Base-by-base conservation (phyloP, 1,284 basidiomycete genomes). In the Boletus semigastroideus region DNA sequence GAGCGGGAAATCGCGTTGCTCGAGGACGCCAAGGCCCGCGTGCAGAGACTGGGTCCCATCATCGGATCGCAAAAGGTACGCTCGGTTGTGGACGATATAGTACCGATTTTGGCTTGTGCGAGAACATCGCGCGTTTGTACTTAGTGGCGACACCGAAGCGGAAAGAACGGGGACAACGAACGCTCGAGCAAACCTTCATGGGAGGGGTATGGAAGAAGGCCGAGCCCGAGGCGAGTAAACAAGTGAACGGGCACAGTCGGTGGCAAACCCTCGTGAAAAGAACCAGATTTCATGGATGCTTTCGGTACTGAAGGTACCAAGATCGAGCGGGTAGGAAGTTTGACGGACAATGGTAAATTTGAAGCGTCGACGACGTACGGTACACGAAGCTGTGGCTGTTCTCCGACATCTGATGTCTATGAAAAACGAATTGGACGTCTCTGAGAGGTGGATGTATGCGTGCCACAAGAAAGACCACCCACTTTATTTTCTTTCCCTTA, bases 401-500 rank as follows among this genome's bases (percentile, higher is more conserved):
- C 11, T 51, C 22, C 12, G 16, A 41, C 9, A 22, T 33, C 42
- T 46, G 41, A 25, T n/a, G 6, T n/a, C 31, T 5, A 38, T 33
- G 36, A 39, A 34, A 19, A 14, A 43, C 13, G 13, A 30, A 46
- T 7, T 36, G n/a, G 12, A 17, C 9, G 11, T 31, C 6, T 13
- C n/a, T 28, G 4, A 19, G 19, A 42, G 12, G 30, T n/a, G 28
- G 55, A 28, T 38, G 10, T 28, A 22, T 33, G 10, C 9, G 14
- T 10, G n/a, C 36, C 16, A 27, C 31, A 43, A 17, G 16, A 38
- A 13, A 31, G 33, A 46, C 5, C 5, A 55, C 63, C 31, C 19
- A 60, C 54, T 16, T 53, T 49, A 70, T 44, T 54, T 69, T 48
- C 65, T 53, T 30, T 70, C 67, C 25, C 66, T 60, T 53, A 66